These are phyloP conservation scores for Colletotrichum orchidophilum DNA, from an alignment of 2,329 filamentous ascomycete genomes.

Conservation along the genomic window DNA sequence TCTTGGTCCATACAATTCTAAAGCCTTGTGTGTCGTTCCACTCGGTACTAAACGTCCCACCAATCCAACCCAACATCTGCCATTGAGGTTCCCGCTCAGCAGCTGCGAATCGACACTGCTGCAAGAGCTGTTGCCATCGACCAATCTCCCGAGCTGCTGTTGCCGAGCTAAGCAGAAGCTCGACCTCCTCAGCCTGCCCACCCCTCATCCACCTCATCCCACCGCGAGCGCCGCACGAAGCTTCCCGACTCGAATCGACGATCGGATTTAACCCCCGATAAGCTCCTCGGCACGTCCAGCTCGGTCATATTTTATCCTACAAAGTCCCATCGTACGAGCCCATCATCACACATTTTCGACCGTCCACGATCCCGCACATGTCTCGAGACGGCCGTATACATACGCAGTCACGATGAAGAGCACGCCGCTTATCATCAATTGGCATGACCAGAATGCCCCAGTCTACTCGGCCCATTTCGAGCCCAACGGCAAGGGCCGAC, in stretches of 20 bases:
- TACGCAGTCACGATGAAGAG: conserved; percentile 83
- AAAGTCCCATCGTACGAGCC: conserved; percentile 6
- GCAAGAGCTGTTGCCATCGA: conserved; percentile 21
- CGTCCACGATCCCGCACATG: conserved; percentile 18
- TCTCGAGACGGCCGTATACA: conserved; percentile 35
- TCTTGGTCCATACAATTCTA: background rate
- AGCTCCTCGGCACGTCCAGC: background rate
- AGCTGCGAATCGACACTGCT: conserved; percentile 26
- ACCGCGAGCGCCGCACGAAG: conserved; percentile 12
- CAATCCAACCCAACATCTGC: background rate
- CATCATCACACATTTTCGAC: background rate
- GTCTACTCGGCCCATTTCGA: conserved; percentile 99
- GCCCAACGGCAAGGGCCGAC: conserved; percentile 85
- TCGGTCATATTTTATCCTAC: background rate
- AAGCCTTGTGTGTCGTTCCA: background rate
- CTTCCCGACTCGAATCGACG: conserved; percentile 25
- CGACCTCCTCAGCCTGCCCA: background rate
- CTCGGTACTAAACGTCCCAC: background rate
- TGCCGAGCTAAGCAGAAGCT: conserved; percentile 25
- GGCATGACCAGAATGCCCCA: conserved; percentile 96
- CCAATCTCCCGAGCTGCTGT: conserved; percentile 9
- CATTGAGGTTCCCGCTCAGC: conserved; percentile 1
- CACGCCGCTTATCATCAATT: conserved; percentile 94
- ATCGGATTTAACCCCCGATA: background rate
- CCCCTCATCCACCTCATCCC: conserved; percentile 9